Evolutionary conservation across 805 yeast genomes (phyloP).

Genomic region (Candida xiaguanensis): DNA sequence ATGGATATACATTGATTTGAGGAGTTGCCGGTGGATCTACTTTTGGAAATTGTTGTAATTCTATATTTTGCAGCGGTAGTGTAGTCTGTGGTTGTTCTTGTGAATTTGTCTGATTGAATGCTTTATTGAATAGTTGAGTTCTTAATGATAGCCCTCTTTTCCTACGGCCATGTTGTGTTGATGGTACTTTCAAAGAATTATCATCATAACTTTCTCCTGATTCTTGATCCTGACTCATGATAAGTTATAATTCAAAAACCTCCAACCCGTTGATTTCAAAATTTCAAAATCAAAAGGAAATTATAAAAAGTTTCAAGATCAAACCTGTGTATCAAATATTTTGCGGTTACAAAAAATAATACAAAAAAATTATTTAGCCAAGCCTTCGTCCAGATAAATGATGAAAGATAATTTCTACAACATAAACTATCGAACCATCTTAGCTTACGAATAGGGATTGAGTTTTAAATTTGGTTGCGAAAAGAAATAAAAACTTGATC

Average conservation of each 20-base stretch:
- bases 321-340: constrained; percentile 6
- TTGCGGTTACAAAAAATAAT: not conserved
- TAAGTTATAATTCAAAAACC: too few species aligned
- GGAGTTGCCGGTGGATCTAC: not conserved
- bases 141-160: constrained; percentile 66
- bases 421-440: too few species aligned
- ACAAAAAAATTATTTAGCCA: not conserved
- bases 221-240: constrained; percentile 3
- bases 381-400: too few species aligned
- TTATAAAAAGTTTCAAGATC: too few species aligned
- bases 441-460: too few species aligned
- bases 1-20: not conserved
- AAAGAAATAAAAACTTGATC: too few species aligned
- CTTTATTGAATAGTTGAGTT: constrained; percentile 58
- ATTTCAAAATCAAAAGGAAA: not conserved
- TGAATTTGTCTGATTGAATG: constrained; percentile 10
- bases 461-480: too few species aligned
- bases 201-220: not conserved
- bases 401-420: too few species aligned
- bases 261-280: not conserved
- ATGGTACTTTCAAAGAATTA: constrained; percentile 8
- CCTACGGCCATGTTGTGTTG: constrained; percentile 31
- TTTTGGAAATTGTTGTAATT: constrained; percentile 3
- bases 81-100: not conserved
- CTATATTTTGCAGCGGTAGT: constrained; percentile 1